phyloP scores from a whole-genome alignment of 768 basidiomycete species.

The Tremella mesenterica region DNA sequence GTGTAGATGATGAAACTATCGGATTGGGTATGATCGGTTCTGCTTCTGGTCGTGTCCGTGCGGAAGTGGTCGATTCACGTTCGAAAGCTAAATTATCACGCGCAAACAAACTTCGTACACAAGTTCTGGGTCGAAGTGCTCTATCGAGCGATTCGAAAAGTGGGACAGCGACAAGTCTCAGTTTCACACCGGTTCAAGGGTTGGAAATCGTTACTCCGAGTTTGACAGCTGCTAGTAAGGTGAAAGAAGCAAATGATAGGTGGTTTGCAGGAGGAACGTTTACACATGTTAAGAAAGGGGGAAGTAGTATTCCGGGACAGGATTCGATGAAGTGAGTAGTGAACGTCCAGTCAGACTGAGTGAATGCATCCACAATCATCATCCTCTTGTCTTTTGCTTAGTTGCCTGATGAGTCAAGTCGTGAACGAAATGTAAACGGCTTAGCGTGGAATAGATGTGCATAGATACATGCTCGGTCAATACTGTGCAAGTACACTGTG shows the following conservation, averaged over 20 bases:
- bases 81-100: slow-evolving; percentile 94
- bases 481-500: too few relatives aligned
- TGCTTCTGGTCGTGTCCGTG: slow-evolving; percentile 78
- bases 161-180: slow-evolving; percentile 82
- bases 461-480: too few relatives aligned
- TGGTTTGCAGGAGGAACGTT: slow-evolving; percentile 68
- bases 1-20: slow-evolving; percentile 94
- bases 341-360: too few relatives aligned
- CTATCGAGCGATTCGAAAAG: slow-evolving; percentile 53
- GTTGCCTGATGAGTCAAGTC: too few relatives aligned
- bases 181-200: slow-evolving; percentile 95
- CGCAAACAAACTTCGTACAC: slow-evolving; percentile 80
- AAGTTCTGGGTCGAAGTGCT: slow-evolving; percentile 70
- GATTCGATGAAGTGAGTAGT: background rate
- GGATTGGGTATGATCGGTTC: slow-evolving; percentile 94
- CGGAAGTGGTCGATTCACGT: slow-evolving; percentile 76
- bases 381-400: too few relatives aligned
- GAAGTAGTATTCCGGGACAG: slow-evolving; percentile 36
- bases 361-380: too few relatives aligned
- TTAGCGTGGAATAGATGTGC: too few relatives aligned
- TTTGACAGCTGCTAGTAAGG: slow-evolving; percentile 58
- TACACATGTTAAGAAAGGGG: slow-evolving; percentile 42
- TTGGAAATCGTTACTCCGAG: slow-evolving; percentile 86
- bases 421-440: too few relatives aligned
- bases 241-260: slow-evolving; percentile 90